Percentiles rank a stretch among this genome's conserved stretches.
phyloP scores from a whole-genome alignment of 2,329 filamentous ascomycete species.

The Cercospora zeae-maydis region DNA sequence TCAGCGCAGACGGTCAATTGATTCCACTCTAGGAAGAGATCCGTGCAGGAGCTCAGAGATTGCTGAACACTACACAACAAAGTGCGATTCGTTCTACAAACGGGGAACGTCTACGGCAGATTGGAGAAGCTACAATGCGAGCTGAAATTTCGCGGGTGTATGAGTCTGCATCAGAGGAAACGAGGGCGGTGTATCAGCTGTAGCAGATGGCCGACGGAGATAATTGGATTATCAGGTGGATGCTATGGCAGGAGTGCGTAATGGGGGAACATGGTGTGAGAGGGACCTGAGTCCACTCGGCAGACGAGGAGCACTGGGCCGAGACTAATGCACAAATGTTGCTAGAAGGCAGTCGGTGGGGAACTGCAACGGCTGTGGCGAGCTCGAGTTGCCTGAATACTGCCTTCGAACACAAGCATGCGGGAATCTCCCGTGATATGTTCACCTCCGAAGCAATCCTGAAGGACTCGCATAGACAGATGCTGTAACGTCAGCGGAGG shows the following conservation, averaged over 20 bases:
- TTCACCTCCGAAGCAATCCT: no score
- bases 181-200: background rate
- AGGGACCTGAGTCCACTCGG: no score
- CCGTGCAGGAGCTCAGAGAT: background rate
- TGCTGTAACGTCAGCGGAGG: no score
- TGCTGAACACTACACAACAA: background rate
- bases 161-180: background rate
- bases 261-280: no score
- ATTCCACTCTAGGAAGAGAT: background rate
- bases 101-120: background rate
- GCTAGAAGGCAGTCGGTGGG: no score
- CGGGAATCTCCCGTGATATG: no score
- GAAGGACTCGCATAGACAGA: no score
- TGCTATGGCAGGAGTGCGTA: constrained; percentile 4
- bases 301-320: no score
- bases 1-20: background rate
- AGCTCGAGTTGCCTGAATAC: no score
- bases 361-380: no score
- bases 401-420: no score
- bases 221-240: constrained; percentile 16
- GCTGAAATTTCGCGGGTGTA: background rate
- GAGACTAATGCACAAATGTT: no score
- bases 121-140: constrained; percentile 3
- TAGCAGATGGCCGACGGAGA: background rate
- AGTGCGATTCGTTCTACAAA: background rate